Evolutionary conservation across 1,284 basidiomycete species (phyloP).

Genomic region (Heterobasidion annosum): DNA sequence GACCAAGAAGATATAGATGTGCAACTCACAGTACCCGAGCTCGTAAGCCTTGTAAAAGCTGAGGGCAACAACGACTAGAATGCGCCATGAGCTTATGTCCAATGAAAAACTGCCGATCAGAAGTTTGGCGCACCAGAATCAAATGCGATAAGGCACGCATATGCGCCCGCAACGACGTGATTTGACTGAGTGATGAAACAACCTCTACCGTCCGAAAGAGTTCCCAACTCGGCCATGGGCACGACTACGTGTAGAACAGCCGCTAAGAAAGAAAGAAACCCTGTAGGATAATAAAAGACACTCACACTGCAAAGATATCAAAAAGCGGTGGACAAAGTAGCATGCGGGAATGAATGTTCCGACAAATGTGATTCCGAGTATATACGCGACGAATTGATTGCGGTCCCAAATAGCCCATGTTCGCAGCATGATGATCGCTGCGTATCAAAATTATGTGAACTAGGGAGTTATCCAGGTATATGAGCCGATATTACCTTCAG

Average conservation of each 20-base stretch:
- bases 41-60: neutral
- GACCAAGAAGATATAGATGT: neutral
- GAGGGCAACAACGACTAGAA: neutral
- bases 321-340: neutral
- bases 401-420: neutral
- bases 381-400: neutral
- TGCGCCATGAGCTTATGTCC: neutral
- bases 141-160: neutral
- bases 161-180: neutral
- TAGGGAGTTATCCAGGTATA: neutral
- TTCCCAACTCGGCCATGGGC: neutral
- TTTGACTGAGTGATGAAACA: neutral
- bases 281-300: neutral
- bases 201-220: neutral
- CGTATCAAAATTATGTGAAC: neutral
- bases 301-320: neutral
- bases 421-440: neutral
- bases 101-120: neutral
- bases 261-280: too few species aligned
- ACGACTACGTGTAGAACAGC: neutral
- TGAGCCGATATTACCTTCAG: neutral
- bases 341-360: neutral
- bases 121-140: neutral
- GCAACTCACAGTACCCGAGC: neutral
- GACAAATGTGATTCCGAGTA: neutral